Base-by-base conservation (phyloP, 2,329 filamentous ascomycete genomes). In the Acrocalymma vagum region DNA sequence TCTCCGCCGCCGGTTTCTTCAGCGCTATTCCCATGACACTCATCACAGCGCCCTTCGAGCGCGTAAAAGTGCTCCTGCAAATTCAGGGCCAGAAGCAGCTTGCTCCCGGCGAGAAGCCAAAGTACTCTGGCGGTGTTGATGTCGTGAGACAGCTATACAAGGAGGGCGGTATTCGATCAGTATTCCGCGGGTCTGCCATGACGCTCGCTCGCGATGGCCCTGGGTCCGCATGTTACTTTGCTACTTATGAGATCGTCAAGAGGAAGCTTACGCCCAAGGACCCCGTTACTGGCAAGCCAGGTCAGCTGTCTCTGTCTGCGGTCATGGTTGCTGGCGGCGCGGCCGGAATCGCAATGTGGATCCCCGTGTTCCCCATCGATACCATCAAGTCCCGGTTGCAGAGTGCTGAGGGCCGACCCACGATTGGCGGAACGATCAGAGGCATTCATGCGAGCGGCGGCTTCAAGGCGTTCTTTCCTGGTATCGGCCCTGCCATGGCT, bases 31-130 rank as follows among this genome's bases (percentile, higher is more conserved):
- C 94, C 63, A 95, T 95, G 90, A 99, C 94, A 4, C 75, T 90
- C 72, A 96, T 99, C 76, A 97, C 94, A n/a, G 94, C 94, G 4
- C 94, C 94, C 47, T 97, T 99, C 70, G 94, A 99, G 80, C 93
- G 94, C 64, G 91, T 99, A 60, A 99, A 99, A 76, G 93, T 99
- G 40, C 91, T 99, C 51, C 86, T 99, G 1, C 94, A 99, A 72
- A 95, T 97, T 56, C 94, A 97, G 75, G 92, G 91, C 63, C 91
- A 96, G 73, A 91, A 92, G 74, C 76, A 80, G 37, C 85, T 94
- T 26, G 84, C 85, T 1, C 89, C 92, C 0, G 93, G 92, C 63
- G 88, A 96, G 76, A 95, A 96, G 73, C 92, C 91, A 11, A 90
- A 89, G 65, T 97, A 97, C 79, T 82, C 79, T 29, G 92, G 92